Percentiles rank a stretch among this genome's conserved stretches.
These are phyloP conservation scores for Microbotryum lychnidis-dioicae DNA, from an alignment of 1,284 basidiomycete genomes.

Conservation along the genomic window DNA sequence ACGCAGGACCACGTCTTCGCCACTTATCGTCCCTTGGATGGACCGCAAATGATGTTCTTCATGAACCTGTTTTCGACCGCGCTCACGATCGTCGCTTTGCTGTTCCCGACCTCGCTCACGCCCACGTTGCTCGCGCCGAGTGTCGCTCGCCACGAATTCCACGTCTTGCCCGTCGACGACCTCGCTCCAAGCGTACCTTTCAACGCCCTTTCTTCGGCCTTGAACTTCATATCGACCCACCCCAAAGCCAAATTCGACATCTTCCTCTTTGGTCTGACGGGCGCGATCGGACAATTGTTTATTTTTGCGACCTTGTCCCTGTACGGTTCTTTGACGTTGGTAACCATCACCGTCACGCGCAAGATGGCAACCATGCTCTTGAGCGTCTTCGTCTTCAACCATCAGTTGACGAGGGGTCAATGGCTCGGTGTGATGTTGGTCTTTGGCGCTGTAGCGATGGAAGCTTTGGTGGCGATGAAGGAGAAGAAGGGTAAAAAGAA, in stretches of 20 bases:
- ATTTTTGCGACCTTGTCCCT: constrained; percentile 97
- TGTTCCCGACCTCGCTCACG: constrained; percentile 34
- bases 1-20: constrained; percentile 96
- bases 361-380: constrained; percentile 98
- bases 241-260: constrained; percentile 71
- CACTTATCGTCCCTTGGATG: constrained; percentile 59
- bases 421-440: constrained; percentile 87
- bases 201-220: constrained; percentile 59
- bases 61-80: constrained; percentile 78
- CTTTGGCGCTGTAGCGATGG: constrained; percentile 48
- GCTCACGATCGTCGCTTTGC: constrained; percentile 40
- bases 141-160: constrained; percentile 58
- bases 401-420: constrained; percentile 72
- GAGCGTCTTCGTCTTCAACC: constrained; percentile 85
- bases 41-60: constrained; percentile 99
- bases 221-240: constrained; percentile 70
- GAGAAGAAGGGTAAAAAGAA: constrained; percentile 1
- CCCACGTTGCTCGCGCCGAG: constrained; percentile 39
- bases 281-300: constrained; percentile 89
- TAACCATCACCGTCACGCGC: constrained; percentile 93
- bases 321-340: constrained; percentile 87
- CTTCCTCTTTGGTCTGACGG: constrained; percentile 76
- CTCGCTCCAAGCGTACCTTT: constrained; percentile 38
- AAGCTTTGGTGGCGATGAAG: constrained; percentile 8
- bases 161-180: constrained; percentile 36